Evolutionary conservation across 2,329 filamentous ascomycete species (phyloP), one percentile per base, ranked within the genome.

Genomic region (Pyricularia pennisetigena): DNA sequence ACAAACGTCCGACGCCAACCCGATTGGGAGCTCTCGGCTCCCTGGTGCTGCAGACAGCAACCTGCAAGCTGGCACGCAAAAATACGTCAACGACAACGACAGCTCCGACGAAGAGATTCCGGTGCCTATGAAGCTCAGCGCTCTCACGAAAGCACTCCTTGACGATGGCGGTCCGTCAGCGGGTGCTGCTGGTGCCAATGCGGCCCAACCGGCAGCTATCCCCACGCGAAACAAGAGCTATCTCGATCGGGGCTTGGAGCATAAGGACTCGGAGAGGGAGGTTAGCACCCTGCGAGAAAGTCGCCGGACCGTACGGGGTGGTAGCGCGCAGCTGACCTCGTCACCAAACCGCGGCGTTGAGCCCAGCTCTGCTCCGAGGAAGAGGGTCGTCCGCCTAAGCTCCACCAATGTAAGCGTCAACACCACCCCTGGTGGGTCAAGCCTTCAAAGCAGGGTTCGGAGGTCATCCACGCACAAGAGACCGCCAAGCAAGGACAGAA

Each of bases 61-160:
- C 5, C 20, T 71, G 62, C 74, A 69, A 20, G 68, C 75, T 66
- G 79, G 82, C 66, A 77, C 82, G 68, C 82, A 82, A 69, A 81
- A 82, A 65, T 83, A 80, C 71, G 79, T 77, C n/a, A 74, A 81
- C 0, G 77, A 89, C 72, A 89, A 92, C 73, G 94, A 97, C 76
- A 97, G 92, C 82, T 97, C 94, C 28, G 94, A 97, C 79, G 94
- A 97, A 74, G 94, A 97, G 79, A 92, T 96, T 30, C 91, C 91
- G 20, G 90, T 92, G 72, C 93, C 93, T 74, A 93, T 95, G 87
- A 96, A 95, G 80, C 90, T 97, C 76, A 97, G 93, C 76, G 93
- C 94, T 74, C 86, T 95, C 72, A 97, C 94, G 65, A 94, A 95
- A 76, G 94, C 93, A 24, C 83, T 97, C 20, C 83, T 97, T 28